Conservation (phyloP, 106 monocot species). For the Ottelia alismoides region DNA sequence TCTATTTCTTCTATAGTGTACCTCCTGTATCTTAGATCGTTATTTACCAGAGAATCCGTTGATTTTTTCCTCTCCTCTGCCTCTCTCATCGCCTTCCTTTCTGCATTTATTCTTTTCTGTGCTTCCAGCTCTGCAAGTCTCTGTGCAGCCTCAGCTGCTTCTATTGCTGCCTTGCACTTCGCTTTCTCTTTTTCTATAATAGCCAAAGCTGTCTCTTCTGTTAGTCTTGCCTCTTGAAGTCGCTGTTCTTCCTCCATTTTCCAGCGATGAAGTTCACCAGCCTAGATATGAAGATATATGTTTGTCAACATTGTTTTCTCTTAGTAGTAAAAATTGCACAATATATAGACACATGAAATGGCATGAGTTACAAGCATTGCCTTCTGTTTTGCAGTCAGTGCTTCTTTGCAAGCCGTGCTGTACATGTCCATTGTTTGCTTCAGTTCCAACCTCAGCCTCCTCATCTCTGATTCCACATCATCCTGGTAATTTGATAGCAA, state of each 20-base stretch:
- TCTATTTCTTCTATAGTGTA: slow-evolving; percentile 77
- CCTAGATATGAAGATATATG: not conserved
- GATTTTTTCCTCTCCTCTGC: not conserved
- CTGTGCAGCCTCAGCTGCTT: slow-evolving; percentile 13
- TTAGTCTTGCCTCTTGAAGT: not conserved
- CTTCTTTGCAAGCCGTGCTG: slow-evolving; percentile 38
- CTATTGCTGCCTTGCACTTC: not conserved
- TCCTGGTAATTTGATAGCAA: slow-evolving; percentile 12
- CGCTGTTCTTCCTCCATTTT: slow-evolving; percentile 3
- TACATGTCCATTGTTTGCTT: slow-evolving; percentile 52
- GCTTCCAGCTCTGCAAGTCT: slow-evolving; percentile 47
- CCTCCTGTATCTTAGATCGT: slow-evolving; percentile 31
- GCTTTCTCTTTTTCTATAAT: not conserved
- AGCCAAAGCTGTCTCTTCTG: not conserved
- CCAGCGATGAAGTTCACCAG: not conserved
- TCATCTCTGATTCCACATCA: slow-evolving; percentile 36
- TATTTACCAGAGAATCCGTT: not conserved
- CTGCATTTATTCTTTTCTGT: slow-evolving; percentile 31
- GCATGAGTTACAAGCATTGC: slow-evolving; percentile 1
- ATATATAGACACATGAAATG: not conserved
- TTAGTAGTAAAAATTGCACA: not conserved
- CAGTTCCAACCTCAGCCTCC: slow-evolving; percentile 26
- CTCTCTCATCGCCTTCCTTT: not conserved
- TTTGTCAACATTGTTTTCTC: not conserved
- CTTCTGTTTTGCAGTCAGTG: slow-evolving; percentile 34